Evolutionary conservation across 805 yeast genomes (phyloP).

Genomic region (Yarrowia sp.): DNA sequence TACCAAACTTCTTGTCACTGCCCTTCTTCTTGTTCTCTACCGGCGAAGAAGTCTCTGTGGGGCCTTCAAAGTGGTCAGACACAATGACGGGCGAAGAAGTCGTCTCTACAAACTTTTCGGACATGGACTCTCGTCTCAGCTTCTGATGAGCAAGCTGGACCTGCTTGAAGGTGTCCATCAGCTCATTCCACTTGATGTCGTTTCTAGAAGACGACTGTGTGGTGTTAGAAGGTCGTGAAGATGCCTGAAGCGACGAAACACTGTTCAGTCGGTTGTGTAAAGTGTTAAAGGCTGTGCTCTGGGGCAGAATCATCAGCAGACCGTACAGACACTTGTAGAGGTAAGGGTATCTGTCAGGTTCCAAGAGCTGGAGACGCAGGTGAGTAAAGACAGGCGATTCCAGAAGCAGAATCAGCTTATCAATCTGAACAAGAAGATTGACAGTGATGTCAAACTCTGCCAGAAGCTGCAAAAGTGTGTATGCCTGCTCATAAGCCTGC

Average conservation of each 20-base stretch:
- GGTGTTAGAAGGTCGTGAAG: conserved; percentile 40
- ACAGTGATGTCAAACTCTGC: conserved; percentile 84
- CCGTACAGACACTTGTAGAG: conserved; percentile 90
- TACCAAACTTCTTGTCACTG: conserved; percentile 29
- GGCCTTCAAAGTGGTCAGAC: conserved; percentile 27
- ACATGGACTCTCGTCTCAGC: conserved; percentile 32
- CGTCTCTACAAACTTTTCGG: conserved; percentile 29
- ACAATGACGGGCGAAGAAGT: conserved; percentile 18
- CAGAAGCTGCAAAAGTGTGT: conserved; percentile 76
- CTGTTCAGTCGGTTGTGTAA: conserved; percentile 77
- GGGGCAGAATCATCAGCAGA: conserved; percentile 90
- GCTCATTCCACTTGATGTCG: conserved; percentile 52
- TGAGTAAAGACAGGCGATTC: conserved; percentile 93
- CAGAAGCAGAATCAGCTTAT: conserved; percentile 83
- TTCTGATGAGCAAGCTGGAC: conserved; percentile 51
- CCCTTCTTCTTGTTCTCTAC: conserved; percentile 18
- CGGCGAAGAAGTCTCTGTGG: conserved; percentile 13
- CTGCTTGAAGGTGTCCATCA: conserved; percentile 58
- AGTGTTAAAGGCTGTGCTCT: conserved; percentile 85
- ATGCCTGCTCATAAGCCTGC: conserved; percentile 87
- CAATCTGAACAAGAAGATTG: conserved; percentile 82
- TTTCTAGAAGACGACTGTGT: conserved; percentile 42
- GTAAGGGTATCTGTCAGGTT: conserved; percentile 81
- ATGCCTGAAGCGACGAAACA: conserved; percentile 53
- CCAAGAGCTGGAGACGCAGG: conserved; percentile 83